Conservation (phyloP, 176 grass and related monocot genomes). For the Ampelocalamus luodianensis region DNA sequence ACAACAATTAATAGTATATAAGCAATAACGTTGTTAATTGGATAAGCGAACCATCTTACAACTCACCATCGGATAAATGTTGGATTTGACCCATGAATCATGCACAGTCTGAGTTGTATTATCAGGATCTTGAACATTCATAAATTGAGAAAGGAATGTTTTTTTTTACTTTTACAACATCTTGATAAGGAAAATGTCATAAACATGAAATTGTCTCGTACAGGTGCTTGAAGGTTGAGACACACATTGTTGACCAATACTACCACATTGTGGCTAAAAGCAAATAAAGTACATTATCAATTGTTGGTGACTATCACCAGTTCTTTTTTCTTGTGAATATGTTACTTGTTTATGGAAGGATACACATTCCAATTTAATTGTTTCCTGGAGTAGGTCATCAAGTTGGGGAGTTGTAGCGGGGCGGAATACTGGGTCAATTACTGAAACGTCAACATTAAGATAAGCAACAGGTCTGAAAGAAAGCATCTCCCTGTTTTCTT, state of each 20-base stretch:
- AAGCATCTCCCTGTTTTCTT: constrained; percentile 83
- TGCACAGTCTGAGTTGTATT: constrained; percentile 79
- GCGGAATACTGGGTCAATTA: constrained; percentile 55
- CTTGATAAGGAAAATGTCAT: neutral
- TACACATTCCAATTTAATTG: constrained; percentile 63
- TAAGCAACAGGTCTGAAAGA: constrained; percentile 75
- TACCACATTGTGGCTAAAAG: neutral
- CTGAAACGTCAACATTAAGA: constrained; percentile 75
- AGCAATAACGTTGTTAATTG: neutral
- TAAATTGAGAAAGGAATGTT: neutral
- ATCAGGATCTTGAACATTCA: constrained; percentile 92
- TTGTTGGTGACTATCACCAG: neutral
- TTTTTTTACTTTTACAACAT: neutral
- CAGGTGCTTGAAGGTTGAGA: neutral
- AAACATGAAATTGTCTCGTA: neutral
- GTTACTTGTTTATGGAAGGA: constrained; percentile 2
- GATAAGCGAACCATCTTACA: constrained; percentile 24
- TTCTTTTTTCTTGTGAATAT: neutral
- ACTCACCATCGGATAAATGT: constrained; percentile 58
- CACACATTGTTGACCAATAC: neutral
- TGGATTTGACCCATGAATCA: constrained; percentile 64
- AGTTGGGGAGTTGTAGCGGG: constrained; percentile 78
- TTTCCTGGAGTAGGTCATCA: constrained; percentile 71
- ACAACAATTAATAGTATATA: neutral
- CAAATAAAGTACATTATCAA: neutral